Conservation (phyloP, 768 basidiomycete genomes). For the Sutorius australiensis region DNA sequence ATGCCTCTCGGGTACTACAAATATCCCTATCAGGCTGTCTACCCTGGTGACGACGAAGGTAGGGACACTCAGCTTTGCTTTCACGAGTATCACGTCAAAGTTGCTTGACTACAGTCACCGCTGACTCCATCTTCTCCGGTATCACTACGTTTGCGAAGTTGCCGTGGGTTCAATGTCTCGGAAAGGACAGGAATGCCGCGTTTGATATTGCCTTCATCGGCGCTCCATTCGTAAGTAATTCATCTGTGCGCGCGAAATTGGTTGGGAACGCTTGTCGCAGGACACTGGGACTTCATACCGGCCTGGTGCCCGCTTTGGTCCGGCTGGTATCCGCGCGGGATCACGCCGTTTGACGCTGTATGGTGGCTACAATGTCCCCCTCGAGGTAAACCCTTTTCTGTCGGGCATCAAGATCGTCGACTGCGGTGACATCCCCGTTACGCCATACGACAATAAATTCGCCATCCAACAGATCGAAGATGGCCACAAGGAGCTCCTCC, state of each 20-base stretch:
- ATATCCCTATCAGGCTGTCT: slow-evolving; percentile 59
- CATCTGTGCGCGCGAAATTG: not conserved
- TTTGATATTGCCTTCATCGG: slow-evolving; percentile 85
- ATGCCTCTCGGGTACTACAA: slow-evolving; percentile 65
- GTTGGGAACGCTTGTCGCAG: slow-evolving; percentile 27
- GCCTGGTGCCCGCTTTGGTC: slow-evolving; percentile 83
- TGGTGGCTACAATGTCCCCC: slow-evolving; percentile 76
- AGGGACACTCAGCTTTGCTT: not conserved
- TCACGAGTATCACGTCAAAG: not conserved
- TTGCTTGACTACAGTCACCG: slow-evolving; percentile 48
- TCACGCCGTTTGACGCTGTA: slow-evolving; percentile 72
- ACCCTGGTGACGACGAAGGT: slow-evolving; percentile 59
- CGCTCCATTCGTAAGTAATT: slow-evolving; percentile 62
- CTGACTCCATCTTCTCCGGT: slow-evolving; percentile 77
- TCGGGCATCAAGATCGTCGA: slow-evolving; percentile 68
- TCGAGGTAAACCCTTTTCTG: slow-evolving; percentile 68
- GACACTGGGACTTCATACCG: slow-evolving; percentile 76
- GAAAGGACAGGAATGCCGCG: slow-evolving; percentile 48
- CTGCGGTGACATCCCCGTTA: slow-evolving; percentile 76
- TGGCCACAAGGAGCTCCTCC: slow-evolving; percentile 67
- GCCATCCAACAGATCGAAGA: slow-evolving; percentile 74
- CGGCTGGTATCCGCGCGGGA: slow-evolving; percentile 76
- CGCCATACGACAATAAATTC: slow-evolving; percentile 70
- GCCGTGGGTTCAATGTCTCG: slow-evolving; percentile 80
- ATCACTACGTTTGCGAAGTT: slow-evolving; percentile 84